Base-by-base conservation (phyloP, 1,139 yeast genomes). In the Zygoascus hellenicus region DNA sequence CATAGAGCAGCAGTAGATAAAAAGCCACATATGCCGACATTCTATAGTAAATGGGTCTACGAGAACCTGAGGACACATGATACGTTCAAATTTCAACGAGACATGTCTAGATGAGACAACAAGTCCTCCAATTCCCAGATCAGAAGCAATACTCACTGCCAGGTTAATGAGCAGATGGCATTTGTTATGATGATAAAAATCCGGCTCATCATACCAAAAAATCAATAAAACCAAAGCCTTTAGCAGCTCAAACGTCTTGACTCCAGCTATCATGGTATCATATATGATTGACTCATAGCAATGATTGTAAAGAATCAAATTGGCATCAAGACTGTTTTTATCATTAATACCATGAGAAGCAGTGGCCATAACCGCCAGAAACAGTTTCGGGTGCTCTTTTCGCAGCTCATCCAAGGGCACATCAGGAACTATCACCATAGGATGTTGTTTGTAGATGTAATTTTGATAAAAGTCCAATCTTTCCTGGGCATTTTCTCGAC, bases 201-300 rank as follows among this genome's bases (percentile, higher is more conserved):
- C 96, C 0, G 95, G 88, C 5, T 87, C 78, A 55, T 84, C 86
- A 62, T 87, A 87, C 95, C 96, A 89, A 32, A 82, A 64, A 35
- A 84, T 76, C 46, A 85, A 59, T 2, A 86, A 58, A 28, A 85
- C 59, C 42, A 85, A 65, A 15, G 83, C 69, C 60, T 83, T 81
- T 38, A 87, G 67, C 45, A 87, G 66, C 60, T 86, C 92, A 19
- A 81, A 68, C 6, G 82, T 76, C 65, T 86, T 88, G 48, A 78
- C 72, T n/a, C 96, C 95, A 19, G 76, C 71, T 11, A 83, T 74
- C 67, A 87, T 66, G 7, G 83, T 75, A 57, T 86, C 90, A 43
- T 75, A 72, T 3, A 83, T 69, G 1, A 86, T 64, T 7, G 80
- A 65, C 55, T 75, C 74, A 31, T 81, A 70, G 1, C 88, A 82